These are phyloP conservation scores for Phytophthora lateralis DNA, from an alignment of 352 stramenopile species.

Conservation along the genomic window DNA sequence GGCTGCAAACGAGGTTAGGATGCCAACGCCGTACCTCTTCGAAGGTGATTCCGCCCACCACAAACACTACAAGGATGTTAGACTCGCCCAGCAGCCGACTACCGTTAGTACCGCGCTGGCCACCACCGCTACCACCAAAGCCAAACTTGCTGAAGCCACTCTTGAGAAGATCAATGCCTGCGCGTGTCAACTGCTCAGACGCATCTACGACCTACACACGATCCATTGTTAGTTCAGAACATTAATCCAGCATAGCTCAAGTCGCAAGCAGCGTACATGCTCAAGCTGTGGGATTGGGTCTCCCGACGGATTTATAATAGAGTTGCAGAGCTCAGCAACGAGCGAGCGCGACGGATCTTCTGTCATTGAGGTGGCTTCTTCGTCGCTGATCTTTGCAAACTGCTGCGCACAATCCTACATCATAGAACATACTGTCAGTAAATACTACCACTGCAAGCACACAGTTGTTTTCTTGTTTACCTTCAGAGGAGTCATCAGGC, in stretches of 20 bases:
- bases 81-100: slow-evolving; percentile 45
- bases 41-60: slow-evolving; percentile 80
- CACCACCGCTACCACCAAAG: slow-evolving; percentile 42
- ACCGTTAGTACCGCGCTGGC: slow-evolving; percentile 20
- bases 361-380: slow-evolving; percentile 20
- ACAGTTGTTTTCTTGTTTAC: slow-evolving; percentile 25
- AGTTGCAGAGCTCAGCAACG: slow-evolving; percentile 53
- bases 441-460: neutral
- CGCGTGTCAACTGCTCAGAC: slow-evolving; percentile 76
- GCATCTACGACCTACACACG: slow-evolving; percentile 65
- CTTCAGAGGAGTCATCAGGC: slow-evolving; percentile 51
- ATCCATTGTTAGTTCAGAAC: neutral
- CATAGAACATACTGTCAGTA: neutral
- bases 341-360: slow-evolving; percentile 34
- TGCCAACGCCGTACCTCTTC: slow-evolving; percentile 49
- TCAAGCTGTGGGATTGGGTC: slow-evolving; percentile 45
- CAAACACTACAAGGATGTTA: slow-evolving; percentile 65
- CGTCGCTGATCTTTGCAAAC: slow-evolving; percentile 45
- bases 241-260: neutral
- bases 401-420: slow-evolving; percentile 69
- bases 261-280: slow-evolving; percentile 38
- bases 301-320: slow-evolving; percentile 39
- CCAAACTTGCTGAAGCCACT: slow-evolving; percentile 86
- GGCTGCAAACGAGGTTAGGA: neutral
- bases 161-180: slow-evolving; percentile 80